phyloP scores from a whole-genome alignment of 345 rosid genomes.

The Eucalyptus grandis region DNA sequence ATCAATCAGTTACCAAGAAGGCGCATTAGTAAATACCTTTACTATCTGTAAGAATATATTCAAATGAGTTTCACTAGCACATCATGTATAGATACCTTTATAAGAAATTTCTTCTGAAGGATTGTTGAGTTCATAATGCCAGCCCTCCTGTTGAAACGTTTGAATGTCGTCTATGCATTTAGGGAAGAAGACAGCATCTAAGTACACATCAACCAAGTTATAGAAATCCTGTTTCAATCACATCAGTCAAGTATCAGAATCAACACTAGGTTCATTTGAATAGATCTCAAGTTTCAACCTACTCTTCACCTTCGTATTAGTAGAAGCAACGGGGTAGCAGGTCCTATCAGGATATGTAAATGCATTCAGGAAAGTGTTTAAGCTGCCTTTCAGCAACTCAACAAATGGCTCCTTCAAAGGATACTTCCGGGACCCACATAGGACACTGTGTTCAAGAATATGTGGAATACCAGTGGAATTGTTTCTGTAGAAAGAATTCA shows the following conservation, averaged over 20 bases:
- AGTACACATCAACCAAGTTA: conserved; percentile 90
- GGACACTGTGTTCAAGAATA: conserved; percentile 91
- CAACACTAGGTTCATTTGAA: neutral
- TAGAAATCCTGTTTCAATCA: conserved; percentile 63
- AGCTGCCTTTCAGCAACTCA: conserved; percentile 87
- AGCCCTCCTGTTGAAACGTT: conserved; percentile 98
- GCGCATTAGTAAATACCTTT: neutral
- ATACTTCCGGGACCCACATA: conserved; percentile 94
- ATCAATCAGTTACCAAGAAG: neutral
- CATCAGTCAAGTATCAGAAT: neutral
- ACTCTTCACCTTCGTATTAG: conserved; percentile 64
- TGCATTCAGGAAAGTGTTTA: conserved; percentile 89
- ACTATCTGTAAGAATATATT: neutral
- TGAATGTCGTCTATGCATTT: conserved; percentile 83
- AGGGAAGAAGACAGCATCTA: conserved; percentile 98
- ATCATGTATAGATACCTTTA: conserved; percentile 41
- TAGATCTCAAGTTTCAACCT: neutral
- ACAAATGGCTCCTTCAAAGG: conserved; percentile 98
- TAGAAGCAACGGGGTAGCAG: conserved; percentile 96
- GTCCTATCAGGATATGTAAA: conserved; percentile 98
- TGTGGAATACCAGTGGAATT: conserved; percentile 99
- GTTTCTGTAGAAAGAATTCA: conserved; percentile 39
- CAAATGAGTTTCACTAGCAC: neutral
- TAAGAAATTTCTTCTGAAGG: conserved; percentile 83
- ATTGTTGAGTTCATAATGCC: conserved; percentile 92